Evolutionary conservation across 1,139 yeast species (phyloP).

Genomic region (Saccharomyces hybrid): DNA sequence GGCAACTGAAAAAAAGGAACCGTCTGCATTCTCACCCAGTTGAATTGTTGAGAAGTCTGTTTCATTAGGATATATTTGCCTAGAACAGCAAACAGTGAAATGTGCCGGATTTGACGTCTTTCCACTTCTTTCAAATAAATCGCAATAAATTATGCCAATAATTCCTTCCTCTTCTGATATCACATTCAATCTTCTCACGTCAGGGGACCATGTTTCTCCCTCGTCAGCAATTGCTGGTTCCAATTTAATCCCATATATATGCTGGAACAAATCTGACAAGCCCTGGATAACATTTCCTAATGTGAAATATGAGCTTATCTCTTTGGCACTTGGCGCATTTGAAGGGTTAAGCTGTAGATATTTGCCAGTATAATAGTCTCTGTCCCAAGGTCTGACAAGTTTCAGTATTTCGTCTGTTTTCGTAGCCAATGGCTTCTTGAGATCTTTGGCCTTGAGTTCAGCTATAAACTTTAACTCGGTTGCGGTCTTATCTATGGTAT

Average conservation of each 20-base stretch:
- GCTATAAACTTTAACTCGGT: constrained; percentile 47
- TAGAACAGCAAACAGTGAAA: constrained; percentile 91
- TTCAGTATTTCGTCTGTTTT: constrained; percentile 37
- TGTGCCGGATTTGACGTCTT: constrained; percentile 81
- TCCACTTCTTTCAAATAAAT: constrained; percentile 53
- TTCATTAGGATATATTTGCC: constrained; percentile 56
- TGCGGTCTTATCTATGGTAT: constrained; percentile 49
- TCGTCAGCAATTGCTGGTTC: constrained; percentile 53
- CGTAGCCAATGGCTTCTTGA: constrained; percentile 14
- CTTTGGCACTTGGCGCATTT: constrained; percentile 1
- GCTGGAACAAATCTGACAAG: constrained; percentile 58
- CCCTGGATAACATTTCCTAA: constrained; percentile 86
- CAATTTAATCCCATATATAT: constrained; percentile 68
- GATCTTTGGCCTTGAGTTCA: constrained; percentile 33
- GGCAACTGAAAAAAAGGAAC: constrained; percentile 68
- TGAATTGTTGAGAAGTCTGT: constrained; percentile 36
- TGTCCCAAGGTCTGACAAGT: constrained; percentile 79
- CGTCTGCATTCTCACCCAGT: constrained; percentile 33
- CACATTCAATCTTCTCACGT: constrained; percentile 76
- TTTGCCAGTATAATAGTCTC: constrained; percentile 53
- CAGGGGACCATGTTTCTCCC: constrained; percentile 90
- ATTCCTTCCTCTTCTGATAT: constrained; percentile 50
- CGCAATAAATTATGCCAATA: constrained; percentile 62
- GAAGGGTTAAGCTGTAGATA: neutral
- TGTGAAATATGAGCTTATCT: constrained; percentile 58